Percentiles rank a stretch among this genome's conserved stretches.
Evolutionary conservation across 2,329 filamentous ascomycete genomes (phyloP).

Genomic region (Didymella keratinophila): DNA sequence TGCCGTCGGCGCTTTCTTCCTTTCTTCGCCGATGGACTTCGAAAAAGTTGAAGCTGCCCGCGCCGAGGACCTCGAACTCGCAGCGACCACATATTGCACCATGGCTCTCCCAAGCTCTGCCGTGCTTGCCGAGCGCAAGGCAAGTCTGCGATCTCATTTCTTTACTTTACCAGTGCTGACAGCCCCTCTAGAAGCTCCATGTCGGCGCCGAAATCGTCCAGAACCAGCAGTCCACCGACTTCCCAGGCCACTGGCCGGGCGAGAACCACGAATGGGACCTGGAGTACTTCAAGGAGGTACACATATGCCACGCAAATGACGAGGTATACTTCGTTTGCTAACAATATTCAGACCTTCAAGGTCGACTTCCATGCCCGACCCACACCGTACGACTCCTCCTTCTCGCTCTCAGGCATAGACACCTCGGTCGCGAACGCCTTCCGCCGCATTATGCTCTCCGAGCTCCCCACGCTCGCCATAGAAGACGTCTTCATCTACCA

Average conservation of each 20-base stretch:
- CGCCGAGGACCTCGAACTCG: constrained; percentile 17
- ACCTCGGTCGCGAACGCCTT: constrained; percentile 96
- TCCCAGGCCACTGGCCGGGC: constrained; percentile 87
- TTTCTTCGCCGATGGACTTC: constrained; percentile 5
- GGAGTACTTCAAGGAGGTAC: constrained; percentile 71
- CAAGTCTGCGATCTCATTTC: constrained; percentile 47
- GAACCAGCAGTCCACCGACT: constrained; percentile 88
- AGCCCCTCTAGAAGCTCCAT: constrained; percentile 71
- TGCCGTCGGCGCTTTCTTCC: constrained; percentile 32
- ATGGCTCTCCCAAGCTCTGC: constrained; percentile 58
- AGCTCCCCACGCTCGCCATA: constrained; percentile 93
- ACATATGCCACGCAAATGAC: no score
- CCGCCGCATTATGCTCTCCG: constrained; percentile 91
- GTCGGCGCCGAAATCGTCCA: constrained; percentile 91
- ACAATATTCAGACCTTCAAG: constrained; percentile 63
- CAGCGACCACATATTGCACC: constrained; percentile 24
- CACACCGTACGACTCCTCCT: constrained; percentile 73
- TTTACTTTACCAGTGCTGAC: constrained; percentile 13
- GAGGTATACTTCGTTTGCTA: no score
- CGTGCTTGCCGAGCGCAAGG: constrained; percentile 69
- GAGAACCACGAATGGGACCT: constrained; percentile 86
- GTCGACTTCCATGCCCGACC: constrained; percentile 87
- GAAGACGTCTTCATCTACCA: constrained; percentile 93
- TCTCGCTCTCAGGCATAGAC: constrained; percentile 91
- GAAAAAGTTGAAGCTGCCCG: constrained; percentile 25